Evolutionary conservation across 371 early-diverging fungal species (phyloP).

Genomic region (Haplosporangium sp.): DNA sequence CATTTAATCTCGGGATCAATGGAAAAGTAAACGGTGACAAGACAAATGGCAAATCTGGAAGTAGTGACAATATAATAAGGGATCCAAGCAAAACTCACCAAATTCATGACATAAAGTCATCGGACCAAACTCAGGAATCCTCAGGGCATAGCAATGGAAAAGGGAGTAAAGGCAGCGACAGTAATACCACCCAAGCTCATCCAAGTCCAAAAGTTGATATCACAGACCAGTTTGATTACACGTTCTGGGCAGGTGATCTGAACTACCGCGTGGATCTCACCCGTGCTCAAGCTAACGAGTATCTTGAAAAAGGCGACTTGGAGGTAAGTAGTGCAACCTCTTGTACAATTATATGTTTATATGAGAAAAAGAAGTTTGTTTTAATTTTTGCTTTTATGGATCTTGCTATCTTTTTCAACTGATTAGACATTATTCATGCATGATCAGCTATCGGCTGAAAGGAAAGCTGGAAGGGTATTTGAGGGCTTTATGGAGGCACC

Average conservation of each 20-base stretch:
- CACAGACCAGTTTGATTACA: conserved; percentile 72
- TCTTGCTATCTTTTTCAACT: not conserved
- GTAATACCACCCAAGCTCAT: conserved; percentile 39
- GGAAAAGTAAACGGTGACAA: conserved; percentile 4
- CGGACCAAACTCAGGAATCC: not conserved
- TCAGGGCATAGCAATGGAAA: not conserved
- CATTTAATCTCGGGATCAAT: conserved; percentile 1
- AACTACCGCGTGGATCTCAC: conserved; percentile 81
- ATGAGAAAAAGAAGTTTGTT: not conserved
- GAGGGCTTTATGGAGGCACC: conserved; percentile 78
- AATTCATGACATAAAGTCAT: not conserved
- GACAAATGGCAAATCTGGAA: not conserved
- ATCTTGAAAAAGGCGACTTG: conserved; percentile 60
- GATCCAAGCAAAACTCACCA: not conserved
- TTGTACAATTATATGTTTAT: not conserved
- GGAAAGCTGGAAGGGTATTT: conserved; percentile 64
- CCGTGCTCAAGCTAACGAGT: conserved; percentile 64
- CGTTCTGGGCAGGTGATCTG: conserved; percentile 84
- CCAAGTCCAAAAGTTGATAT: conserved; percentile 25
- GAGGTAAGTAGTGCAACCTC: conserved; percentile 44
- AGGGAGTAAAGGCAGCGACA: conserved; percentile 8
- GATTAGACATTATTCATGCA: conserved; percentile 63
- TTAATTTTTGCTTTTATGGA: not conserved
- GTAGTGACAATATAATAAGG: not conserved
- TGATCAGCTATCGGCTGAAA: conserved; percentile 72